These are phyloP conservation scores for Thermoascus crustaceus DNA, from an alignment of 2,329 filamentous ascomycete species.

Conservation along the genomic window DNA sequence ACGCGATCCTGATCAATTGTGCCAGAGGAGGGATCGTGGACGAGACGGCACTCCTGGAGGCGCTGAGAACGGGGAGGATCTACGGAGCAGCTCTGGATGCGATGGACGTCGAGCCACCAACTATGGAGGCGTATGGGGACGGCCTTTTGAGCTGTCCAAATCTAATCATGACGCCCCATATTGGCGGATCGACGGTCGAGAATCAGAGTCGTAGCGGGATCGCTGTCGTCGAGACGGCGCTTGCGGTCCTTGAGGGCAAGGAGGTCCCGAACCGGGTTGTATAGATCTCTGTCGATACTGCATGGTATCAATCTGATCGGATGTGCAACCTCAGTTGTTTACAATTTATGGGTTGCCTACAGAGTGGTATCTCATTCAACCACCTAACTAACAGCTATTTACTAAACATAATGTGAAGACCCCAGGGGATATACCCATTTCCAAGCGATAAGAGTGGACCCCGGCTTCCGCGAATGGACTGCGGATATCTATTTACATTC, in stretches of 20 bases:
- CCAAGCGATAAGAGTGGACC: no score
- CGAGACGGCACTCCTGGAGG: constrained; percentile 22
- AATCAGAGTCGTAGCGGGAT: constrained; percentile 17
- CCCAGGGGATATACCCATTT: no score
- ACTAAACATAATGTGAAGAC: no score
- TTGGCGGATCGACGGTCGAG: constrained; percentile 36
- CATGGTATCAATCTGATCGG: no score
- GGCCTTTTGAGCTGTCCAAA: constrained; percentile 18
- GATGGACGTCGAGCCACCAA: constrained; percentile 29
- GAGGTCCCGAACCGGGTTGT: neutral
- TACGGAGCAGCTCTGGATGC: constrained; percentile 31
- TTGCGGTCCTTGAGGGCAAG: constrained; percentile 19
- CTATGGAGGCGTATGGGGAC: constrained; percentile 20
- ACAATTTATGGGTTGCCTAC: no score
- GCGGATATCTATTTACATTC: no score
- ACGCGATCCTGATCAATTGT: constrained; percentile 29
- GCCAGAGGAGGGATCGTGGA: constrained; percentile 31
- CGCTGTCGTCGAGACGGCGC: constrained; percentile 18
- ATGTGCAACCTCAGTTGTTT: no score
- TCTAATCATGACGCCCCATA: constrained; percentile 34
- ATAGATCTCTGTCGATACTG: no score
- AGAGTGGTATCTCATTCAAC: no score
- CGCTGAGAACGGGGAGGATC: constrained; percentile 20
- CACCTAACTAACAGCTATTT: no score
- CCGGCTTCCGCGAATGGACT: no score